A percentile compares a stretch with the other conserved stretches of the same genome.
These are phyloP conservation scores for Backusella psychrophila DNA, from an alignment of 192 early-diverging fungal species.

Conservation along the genomic window DNA sequence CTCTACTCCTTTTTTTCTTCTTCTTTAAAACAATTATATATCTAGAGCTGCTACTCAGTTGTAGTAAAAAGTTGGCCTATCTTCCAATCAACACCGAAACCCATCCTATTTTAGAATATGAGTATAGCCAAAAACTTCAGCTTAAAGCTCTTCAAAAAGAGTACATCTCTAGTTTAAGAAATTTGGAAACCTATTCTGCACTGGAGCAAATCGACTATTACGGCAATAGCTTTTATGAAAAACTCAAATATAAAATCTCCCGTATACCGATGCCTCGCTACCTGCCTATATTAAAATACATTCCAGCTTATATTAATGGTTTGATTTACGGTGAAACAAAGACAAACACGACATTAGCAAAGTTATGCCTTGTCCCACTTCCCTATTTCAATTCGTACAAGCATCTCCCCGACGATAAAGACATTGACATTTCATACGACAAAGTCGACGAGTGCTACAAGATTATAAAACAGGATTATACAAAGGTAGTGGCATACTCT, in stretches of 20 bases:
- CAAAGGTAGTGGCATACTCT: not conserved
- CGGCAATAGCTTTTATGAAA: not conserved
- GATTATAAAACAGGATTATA: not conserved
- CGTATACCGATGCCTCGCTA: not conserved
- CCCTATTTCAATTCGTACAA: not conserved
- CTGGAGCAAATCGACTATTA: not conserved
- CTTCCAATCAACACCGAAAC: not conserved
- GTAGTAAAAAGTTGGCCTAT: slow-evolving; percentile 6
- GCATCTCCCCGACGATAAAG: not conserved
- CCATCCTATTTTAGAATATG: not conserved
- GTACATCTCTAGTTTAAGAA: not conserved
- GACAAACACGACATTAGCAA: not conserved
- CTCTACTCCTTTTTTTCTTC: too few relatives aligned
- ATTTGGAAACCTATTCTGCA: slow-evolving; percentile 1
- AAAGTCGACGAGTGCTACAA: not conserved
- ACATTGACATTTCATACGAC: not conserved
- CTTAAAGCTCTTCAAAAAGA: not conserved
- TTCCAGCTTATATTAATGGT: not conserved
- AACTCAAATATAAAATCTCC: not conserved
- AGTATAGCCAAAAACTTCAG: not conserved
- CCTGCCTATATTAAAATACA: not conserved
- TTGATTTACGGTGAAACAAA: not conserved
- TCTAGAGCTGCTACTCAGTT: not conserved
- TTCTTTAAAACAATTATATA: not conserved
- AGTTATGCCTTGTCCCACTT: not conserved